phyloP scores from a whole-genome alignment of 2,329 filamentous ascomycete species.

The Fusarium sp. region DNA sequence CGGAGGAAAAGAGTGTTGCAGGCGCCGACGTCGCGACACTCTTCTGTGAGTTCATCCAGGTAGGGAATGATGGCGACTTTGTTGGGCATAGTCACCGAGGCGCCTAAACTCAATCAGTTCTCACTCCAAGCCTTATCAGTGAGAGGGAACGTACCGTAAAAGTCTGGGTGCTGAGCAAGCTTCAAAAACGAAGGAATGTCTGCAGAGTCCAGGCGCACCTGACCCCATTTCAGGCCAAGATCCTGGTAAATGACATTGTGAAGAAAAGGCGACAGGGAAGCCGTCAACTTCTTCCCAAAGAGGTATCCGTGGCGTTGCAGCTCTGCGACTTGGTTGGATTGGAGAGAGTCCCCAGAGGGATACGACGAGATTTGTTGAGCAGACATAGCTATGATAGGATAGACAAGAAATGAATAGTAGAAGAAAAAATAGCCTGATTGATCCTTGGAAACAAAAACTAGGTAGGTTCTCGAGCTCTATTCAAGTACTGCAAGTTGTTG shows the following conservation, averaged over 20 bases:
- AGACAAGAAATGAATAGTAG: neutral
- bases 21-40: slow-evolving; percentile 81
- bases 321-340: slow-evolving; percentile 42
- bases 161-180: slow-evolving; percentile 69
- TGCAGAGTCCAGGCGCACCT: slow-evolving; percentile 67
- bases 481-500: slow-evolving; percentile 31
- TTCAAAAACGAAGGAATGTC: slow-evolving; percentile 65
- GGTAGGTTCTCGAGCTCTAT: slow-evolving; percentile 4
- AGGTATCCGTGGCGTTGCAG: slow-evolving; percentile 67
- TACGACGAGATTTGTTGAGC: slow-evolving; percentile 18
- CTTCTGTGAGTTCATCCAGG: slow-evolving; percentile 80
- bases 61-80: slow-evolving; percentile 83
- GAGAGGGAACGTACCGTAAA: slow-evolving; percentile 68
- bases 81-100: slow-evolving; percentile 87
- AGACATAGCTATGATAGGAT: slow-evolving; percentile 39
- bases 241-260: slow-evolving; percentile 68
- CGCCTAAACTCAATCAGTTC: slow-evolving; percentile 59
- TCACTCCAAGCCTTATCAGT: neutral
- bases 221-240: slow-evolving; percentile 66
- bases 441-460: slow-evolving; percentile 4
- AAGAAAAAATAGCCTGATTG: slow-evolving; percentile 7
- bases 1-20: slow-evolving; percentile 84
- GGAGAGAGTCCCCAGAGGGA: slow-evolving; percentile 46
- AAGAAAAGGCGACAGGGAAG: slow-evolving; percentile 69
- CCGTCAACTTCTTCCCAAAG: slow-evolving; percentile 70